These are phyloP conservation scores for Fusarium hostae DNA, from an alignment of 2,329 filamentous ascomycete genomes.

Conservation along the genomic window DNA sequence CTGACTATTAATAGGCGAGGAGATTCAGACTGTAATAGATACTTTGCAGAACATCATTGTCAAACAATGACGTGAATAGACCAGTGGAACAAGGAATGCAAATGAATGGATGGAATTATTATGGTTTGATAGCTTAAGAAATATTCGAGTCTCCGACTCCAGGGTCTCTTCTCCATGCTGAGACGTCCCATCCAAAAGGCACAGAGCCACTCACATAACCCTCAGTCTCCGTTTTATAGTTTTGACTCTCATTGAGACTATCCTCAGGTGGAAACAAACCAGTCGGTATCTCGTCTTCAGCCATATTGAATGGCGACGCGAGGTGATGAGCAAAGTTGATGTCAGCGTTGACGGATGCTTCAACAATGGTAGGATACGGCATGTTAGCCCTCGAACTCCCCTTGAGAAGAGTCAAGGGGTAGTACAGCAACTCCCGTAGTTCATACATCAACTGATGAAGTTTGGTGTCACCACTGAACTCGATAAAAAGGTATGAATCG, in stretches of 20 bases:
- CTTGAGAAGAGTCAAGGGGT: background rate
- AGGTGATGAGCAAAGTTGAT: background rate
- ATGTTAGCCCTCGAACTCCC: fast-evolving
- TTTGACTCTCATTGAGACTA: fast-evolving
- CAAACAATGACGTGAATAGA: fast-evolving
- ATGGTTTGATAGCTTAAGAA: too few relatives aligned
- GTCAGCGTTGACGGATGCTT: background rate
- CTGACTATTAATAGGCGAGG: background rate
- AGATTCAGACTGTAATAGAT: slow-evolving; percentile 8
- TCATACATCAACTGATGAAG: background rate
- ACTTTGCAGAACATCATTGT: background rate
- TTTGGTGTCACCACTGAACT: fast-evolving
- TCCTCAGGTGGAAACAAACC: background rate
- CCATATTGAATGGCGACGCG: background rate
- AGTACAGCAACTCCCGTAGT: background rate
- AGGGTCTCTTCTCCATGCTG: fast-evolving
- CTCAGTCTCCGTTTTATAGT: fast-evolving
- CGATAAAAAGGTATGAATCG: background rate
- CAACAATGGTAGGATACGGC: background rate
- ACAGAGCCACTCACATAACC: background rate
- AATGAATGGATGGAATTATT: too few relatives aligned
- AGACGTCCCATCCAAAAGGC: background rate
- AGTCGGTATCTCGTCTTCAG: background rate
- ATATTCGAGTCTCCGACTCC: fast-evolving
- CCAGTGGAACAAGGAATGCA: too few relatives aligned